Base-by-base conservation (phyloP, 2,329 filamentous ascomycete genomes). In the Hymenoscyphus fructigenus region DNA sequence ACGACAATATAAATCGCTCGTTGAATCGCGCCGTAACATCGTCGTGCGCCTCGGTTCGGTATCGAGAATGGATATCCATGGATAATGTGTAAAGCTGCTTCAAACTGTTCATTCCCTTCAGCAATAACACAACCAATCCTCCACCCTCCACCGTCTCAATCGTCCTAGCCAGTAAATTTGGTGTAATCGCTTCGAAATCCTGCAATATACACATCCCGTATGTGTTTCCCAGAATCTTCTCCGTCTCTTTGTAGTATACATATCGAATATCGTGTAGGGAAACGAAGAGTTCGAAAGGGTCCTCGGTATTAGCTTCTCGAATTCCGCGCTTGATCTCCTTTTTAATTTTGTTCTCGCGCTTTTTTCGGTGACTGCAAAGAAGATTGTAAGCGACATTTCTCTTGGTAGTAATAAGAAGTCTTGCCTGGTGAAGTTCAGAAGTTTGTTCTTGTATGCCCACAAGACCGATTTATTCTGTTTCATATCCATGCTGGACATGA, bases 221-320 rank as follows among this genome's bases (percentile, higher is more conserved):
- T 55, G 95, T 99, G 78, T 98, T 96, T 77, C 95, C 95, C 64
- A 98, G 80, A 75, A 99, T 97, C 83, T 97, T 98, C 75, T 99
- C 95, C 32, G 95, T 98, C 81, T 99, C 95, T 80, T 99, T 99
- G 83, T 99, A 99, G 84, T 97, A 99, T 65, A 95, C 92, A 85
- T 99, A 99, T 78, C 95, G 91, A 77, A 99, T 97, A 78, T 97
- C 93, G 81, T 98, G 91, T 64, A 97, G 88, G 65, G 93, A 95
- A 73, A 98, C 90, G 80, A 98, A 99, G 62, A 98, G 86, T 80
- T 99, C 95, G 81, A 99, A 99, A 0, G 95, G 91, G 76, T 99
- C 95, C 76, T 96, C 92, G 62, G 88, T 86, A 78, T 99, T 97
- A 68, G 91, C 87, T 78, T 99, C 95, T 75, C 96, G 88, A 70